Percentiles rank a stretch among this genome's conserved stretches.
phyloP scores from a whole-genome alignment of 306 rosid genomes.

The Adenanthera pavonina region DNA sequence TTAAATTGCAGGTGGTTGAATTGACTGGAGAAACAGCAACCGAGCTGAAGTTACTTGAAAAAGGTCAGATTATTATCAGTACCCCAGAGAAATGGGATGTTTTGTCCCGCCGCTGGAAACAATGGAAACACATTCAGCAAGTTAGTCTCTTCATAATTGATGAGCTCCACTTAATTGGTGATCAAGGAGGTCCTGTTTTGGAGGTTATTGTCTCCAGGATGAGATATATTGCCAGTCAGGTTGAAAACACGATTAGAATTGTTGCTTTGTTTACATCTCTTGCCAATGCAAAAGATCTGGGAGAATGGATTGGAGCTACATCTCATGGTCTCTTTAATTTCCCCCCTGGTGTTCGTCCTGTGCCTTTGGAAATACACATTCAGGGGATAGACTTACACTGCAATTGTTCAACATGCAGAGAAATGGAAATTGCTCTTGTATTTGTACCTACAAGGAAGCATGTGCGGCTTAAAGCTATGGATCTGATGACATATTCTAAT shows the following conservation, averaged over 20 bases:
- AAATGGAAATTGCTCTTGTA: constrained; percentile 78
- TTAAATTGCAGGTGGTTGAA: constrained; percentile 70
- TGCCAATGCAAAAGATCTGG: constrained; percentile 95
- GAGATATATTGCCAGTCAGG: constrained; percentile 90
- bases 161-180: constrained; percentile 95
- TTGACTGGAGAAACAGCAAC: constrained; percentile 86
- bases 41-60: constrained; percentile 86
- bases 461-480: constrained; percentile 80
- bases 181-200: constrained; percentile 82
- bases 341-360: constrained; percentile 93
- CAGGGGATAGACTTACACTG: constrained; percentile 89
- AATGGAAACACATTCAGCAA: constrained; percentile 79
- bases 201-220: constrained; percentile 91
- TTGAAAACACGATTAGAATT: constrained; percentile 88
- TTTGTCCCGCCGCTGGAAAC: constrained; percentile 95
- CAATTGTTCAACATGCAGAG: constrained; percentile 89
- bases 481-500: constrained; percentile 74
- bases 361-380: constrained; percentile 91
- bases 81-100: constrained; percentile 99
- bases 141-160: constrained; percentile 87
- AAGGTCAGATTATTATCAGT: constrained; percentile 82
- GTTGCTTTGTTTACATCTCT: constrained; percentile 93
- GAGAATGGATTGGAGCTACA: constrained; percentile 97
- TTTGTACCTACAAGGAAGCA: constrained; percentile 91
- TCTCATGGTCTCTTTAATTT: constrained; percentile 95